phyloP scores from a whole-genome alignment of 306 rosid species.

The cucumber (Cucumis sativus) region Cucumber_9930_V3 NC_026660.2:28238001-28238500 shows the following conservation, averaged over 20 bases:
- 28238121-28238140: constrained; percentile 3
- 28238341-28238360: neutral
- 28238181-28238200: constrained; percentile 44
- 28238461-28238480: constrained; percentile 74
- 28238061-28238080: constrained; percentile 39
- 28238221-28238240: constrained; percentile 34
- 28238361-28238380: neutral
- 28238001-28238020: constrained; percentile 83
- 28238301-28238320: neutral
- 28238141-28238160: neutral
- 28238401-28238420: constrained; percentile 17
- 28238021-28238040: constrained; percentile 31
- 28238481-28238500: constrained; percentile 92
- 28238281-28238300: neutral
- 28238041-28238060: constrained; percentile 43
- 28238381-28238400: constrained; percentile 13
- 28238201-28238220: constrained; percentile 19
- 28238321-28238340: neutral
- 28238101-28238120: neutral
- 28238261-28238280: constrained; percentile 12
- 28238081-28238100: constrained; percentile 19
- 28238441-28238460: constrained; percentile 73
- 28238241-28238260: constrained; percentile 36
- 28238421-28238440: constrained; percentile 47
- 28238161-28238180: constrained; percentile 10